Evolutionary conservation across 108 stramenopile species (phyloP), one percentile per base, ranked within the genome.

Genomic region (Mayamaea pseudoterrestris): DNA sequence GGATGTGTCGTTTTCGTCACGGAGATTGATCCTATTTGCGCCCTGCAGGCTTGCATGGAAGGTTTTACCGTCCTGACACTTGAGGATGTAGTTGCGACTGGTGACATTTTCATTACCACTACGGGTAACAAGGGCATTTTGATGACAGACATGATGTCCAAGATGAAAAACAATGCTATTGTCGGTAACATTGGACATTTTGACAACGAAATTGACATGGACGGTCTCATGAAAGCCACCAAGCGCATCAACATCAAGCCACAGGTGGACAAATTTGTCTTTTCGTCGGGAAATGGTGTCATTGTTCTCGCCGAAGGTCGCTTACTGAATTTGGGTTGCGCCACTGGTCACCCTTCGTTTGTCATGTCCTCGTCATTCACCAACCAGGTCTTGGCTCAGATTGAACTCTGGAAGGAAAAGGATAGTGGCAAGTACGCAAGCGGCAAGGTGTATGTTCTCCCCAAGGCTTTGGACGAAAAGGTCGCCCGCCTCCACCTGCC

Each of bases 151-250:
- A 61, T 71, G 79, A 99, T 99, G 96, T 22, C 58, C 55, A 83
- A 96, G 90, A 99, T 99, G 98, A 98, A 98, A 91, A 98, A 99
- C 94, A 99, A 99, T 69, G 96, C 98, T 58, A 99, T 99, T 65
- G 95, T 99, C 45, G 96, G 98, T 58, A 99, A 99, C 93, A 99
- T 99, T 72, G 98, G 98, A 58, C 98, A 99, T 90, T 99, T 99
- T 58, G 98, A 99, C 69, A 99, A 99, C 74, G 98, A 99, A 75
- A 97, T 99, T 50, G 98, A 99, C 73, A 96, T 96, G 86, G 98
- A 88, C 31, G 92, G 92, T 37, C 73, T 98, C 40, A 73, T 92
- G 72, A 72, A 73, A 58, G 61, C 63, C 44, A 80, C 92, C 62
- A 90, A 74, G 79, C 80, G 94, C 45, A 66, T 85, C 62, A 98